A percentile compares a stretch with the other conserved stretches of the same genome.
Evolutionary conservation across 1,139 yeast species (phyloP).

Genomic region (Pichia sp.): DNA sequence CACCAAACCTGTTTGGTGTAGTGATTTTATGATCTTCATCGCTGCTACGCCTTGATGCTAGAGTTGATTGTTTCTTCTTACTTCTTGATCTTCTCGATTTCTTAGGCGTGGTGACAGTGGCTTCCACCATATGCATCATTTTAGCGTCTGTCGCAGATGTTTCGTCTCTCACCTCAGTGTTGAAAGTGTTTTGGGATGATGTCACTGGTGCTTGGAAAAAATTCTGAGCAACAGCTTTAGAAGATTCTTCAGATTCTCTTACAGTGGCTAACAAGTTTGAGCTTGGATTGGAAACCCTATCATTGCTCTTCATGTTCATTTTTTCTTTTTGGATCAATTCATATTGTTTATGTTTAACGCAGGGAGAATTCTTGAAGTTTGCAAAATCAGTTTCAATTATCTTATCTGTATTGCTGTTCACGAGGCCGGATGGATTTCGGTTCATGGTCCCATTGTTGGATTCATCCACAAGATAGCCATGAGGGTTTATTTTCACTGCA

Average conservation of each 20-base stretch:
- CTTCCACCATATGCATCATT: not conserved
- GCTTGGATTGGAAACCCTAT: not conserved
- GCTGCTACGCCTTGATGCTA: not conserved
- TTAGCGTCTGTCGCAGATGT: not conserved
- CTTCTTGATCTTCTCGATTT: not conserved
- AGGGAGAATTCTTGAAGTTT: slow-evolving; percentile 8
- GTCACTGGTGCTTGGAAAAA: not conserved
- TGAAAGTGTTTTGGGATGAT: not conserved
- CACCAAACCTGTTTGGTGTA: not conserved
- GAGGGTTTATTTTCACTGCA: not conserved
- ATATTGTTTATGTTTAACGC: slow-evolving; percentile 8
- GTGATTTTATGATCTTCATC: not conserved
- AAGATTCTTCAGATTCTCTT: not conserved
- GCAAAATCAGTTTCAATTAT: not conserved
- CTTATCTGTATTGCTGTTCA: not conserved
- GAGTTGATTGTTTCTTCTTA: not conserved
- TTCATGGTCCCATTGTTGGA: not conserved
- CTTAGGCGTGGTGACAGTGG: slow-evolving; percentile 4
- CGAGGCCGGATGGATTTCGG: not conserved
- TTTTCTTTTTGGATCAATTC: not conserved
- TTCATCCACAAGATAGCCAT: not conserved
- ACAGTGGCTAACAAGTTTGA: not conserved
- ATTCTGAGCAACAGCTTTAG: not conserved
- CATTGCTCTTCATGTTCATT: slow-evolving; percentile 12
- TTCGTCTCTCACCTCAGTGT: no score